phyloP scores from a whole-genome alignment of 148 eudicot genomes.

The Rhododendron henanense region DNA sequence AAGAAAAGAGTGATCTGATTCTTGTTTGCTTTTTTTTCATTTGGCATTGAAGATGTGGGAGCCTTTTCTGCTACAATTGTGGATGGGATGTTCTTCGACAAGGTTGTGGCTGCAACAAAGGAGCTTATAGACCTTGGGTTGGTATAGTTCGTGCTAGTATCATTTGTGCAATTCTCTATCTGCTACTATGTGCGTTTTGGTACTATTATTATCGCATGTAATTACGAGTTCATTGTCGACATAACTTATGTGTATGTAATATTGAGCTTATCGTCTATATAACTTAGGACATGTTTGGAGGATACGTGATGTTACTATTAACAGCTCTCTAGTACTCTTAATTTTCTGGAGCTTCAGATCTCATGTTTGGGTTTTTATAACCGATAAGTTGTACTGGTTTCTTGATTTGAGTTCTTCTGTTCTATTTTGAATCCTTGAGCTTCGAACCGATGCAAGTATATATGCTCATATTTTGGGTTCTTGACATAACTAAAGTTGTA shows the following conservation, averaged over 20 bases:
- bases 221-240: neutral
- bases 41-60: constrained; percentile 30
- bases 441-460: neutral
- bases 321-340: neutral
- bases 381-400: neutral
- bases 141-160: neutral
- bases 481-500: neutral
- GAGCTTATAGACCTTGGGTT: constrained; percentile 11
- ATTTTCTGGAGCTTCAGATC: neutral
- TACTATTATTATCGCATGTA: neutral
- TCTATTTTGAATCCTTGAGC: neutral
- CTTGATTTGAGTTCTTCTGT: neutral
- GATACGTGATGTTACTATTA: neutral
- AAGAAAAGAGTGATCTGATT: too few species aligned
- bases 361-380: neutral
- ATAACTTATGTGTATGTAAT: neutral
- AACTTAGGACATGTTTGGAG: neutral
- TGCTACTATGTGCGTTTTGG: neutral
- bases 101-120: constrained; percentile 28
- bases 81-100: constrained; percentile 25
- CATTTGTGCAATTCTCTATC: neutral
- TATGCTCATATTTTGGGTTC: neutral
- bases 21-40: too few species aligned
- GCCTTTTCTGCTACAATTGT: constrained; percentile 43
- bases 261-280: neutral